phyloP scores from a whole-genome alignment of 805 yeast genomes.

The Debaryomyces maramus region DNA sequence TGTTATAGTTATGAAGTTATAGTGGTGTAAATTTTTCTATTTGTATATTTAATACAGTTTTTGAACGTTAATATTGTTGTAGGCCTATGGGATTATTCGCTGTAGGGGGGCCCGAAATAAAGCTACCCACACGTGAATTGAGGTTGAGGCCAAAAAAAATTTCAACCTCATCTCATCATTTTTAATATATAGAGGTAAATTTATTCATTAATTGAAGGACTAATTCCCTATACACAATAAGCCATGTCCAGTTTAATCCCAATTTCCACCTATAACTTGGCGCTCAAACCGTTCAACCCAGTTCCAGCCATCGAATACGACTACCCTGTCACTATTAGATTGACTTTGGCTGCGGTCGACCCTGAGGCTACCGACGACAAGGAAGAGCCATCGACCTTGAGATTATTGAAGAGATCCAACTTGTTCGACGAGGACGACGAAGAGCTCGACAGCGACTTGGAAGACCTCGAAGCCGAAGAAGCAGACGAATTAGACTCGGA shows the following conservation, averaged over 20 bases:
- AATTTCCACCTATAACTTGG: slow-evolving; percentile 81
- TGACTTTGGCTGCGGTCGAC: slow-evolving; percentile 94
- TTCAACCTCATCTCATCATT: slow-evolving; percentile 12
- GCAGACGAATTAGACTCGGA: slow-evolving; percentile 48
- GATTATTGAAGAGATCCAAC: slow-evolving; percentile 73
- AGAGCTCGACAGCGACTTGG: slow-evolving; percentile 43
- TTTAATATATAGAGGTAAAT: background rate
- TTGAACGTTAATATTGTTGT: slow-evolving; percentile 3
- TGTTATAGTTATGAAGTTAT: slow-evolving; percentile 13
- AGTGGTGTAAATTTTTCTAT: slow-evolving; percentile 20
- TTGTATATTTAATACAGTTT: slow-evolving; percentile 34
- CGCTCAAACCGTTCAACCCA: slow-evolving; percentile 83
- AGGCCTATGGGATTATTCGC: background rate
- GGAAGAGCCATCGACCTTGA: slow-evolving; percentile 82
- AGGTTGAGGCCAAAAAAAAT: slow-evolving; percentile 2
- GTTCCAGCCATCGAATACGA: slow-evolving; percentile 83
- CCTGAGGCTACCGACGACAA: slow-evolving; percentile 83
- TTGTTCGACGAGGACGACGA: slow-evolving; percentile 42
- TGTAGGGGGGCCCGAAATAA: too few species aligned
- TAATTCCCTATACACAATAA: slow-evolving; percentile 10
- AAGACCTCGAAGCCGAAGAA: slow-evolving; percentile 47
- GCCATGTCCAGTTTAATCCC: slow-evolving; percentile 75
- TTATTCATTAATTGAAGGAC: background rate
- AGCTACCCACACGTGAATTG: background rate
- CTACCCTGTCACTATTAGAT: slow-evolving; percentile 83